These are phyloP conservation scores for Miamiensis avidus DNA, from an alignment of 169 alveolate species.

Conservation along the genomic window DNA sequence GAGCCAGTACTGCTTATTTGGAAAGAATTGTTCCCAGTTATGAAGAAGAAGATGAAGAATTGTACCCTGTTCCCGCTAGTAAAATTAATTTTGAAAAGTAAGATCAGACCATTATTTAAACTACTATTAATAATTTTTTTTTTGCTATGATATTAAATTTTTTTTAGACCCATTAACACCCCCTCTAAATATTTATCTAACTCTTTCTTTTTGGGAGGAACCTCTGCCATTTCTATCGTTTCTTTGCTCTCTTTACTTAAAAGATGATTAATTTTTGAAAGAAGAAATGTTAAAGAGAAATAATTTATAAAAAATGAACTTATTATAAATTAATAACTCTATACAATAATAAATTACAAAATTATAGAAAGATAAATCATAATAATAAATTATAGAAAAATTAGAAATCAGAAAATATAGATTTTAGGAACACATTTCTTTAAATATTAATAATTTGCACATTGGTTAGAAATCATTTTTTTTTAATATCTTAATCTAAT, in stretches of 20 bases:
- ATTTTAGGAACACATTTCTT: too few relatives aligned
- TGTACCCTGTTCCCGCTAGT: slow-evolving; percentile 50
- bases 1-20: slow-evolving; percentile 32
- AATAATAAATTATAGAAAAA: not conserved
- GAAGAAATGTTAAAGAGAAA: too few relatives aligned
- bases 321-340: too few relatives aligned
- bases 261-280: not conserved
- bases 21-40: slow-evolving; percentile 42
- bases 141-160: too few relatives aligned
- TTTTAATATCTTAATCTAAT: too few relatives aligned
- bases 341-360: too few relatives aligned
- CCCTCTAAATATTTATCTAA: not conserved
- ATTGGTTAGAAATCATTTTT: too few relatives aligned
- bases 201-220: not conserved
- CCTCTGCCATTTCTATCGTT: not conserved
- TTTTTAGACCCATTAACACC: not conserved
- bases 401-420: not conserved
- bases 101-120: too few relatives aligned
- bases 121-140: too few relatives aligned
- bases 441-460: too few relatives aligned
- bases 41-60: slow-evolving; percentile 40
- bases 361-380: too few relatives aligned
- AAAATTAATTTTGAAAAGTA: slow-evolving; percentile 38
- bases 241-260: not conserved
- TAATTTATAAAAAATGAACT: too few relatives aligned